Evolutionary conservation across 2,329 filamentous ascomycete species (phyloP).

Genomic region (Trichoderma aggressivum): DNA sequence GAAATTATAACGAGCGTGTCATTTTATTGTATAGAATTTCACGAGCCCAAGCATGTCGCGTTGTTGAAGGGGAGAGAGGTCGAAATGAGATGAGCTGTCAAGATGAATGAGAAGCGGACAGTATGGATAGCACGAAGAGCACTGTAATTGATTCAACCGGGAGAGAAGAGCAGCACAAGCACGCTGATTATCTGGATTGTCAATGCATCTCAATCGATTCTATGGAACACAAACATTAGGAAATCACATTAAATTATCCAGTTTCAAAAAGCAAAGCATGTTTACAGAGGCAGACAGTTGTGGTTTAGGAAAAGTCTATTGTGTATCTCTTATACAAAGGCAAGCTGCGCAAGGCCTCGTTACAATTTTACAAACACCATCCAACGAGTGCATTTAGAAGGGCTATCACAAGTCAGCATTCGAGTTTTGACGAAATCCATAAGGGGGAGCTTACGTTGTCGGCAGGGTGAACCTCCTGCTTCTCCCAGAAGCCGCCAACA

Average conservation of each 20-base stretch:
- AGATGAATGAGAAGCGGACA: background rate
- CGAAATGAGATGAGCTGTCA: slow-evolving; percentile 19
- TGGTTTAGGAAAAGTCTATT: slow-evolving; percentile 32
- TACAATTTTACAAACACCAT: slow-evolving; percentile 25
- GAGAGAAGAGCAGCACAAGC: background rate
- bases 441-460: slow-evolving; percentile 54
- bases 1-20: background rate
- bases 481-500: slow-evolving; percentile 49
- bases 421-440: background rate
- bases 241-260: background rate
- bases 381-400: slow-evolving; percentile 35
- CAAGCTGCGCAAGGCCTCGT: slow-evolving; percentile 28
- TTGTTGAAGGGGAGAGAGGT: background rate
- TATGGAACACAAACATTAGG: background rate
- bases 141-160: background rate
- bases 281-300: background rate
- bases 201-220: background rate
- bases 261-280: background rate
- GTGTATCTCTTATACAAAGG: slow-evolving; percentile 39
- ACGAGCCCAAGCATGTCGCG: background rate
- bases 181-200: background rate
- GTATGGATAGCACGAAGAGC: background rate
- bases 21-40: background rate
- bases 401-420: slow-evolving; percentile 33
- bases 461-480: slow-evolving; percentile 54